Percentiles rank a stretch among this genome's conserved stretches.
These are phyloP conservation scores for Trametes villosa DNA, from an alignment of 768 basidiomycete genomes.

Conservation along the genomic window DNA sequence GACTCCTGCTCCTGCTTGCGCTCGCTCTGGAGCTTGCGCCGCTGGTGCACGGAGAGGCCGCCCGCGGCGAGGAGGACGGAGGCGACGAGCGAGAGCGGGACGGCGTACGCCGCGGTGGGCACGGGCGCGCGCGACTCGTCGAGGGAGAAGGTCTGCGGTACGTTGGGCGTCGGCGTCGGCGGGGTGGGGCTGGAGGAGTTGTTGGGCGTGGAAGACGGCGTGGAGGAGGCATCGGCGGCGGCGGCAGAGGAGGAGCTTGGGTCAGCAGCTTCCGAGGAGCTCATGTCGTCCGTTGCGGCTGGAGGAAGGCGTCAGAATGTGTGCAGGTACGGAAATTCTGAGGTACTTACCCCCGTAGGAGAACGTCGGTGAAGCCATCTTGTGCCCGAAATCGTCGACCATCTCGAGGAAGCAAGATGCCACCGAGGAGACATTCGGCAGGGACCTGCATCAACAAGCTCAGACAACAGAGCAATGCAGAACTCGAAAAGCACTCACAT, in stretches of 20 bases:
- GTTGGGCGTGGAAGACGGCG: neutral
- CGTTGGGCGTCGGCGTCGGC: constrained; percentile 1
- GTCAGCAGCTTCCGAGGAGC: neutral
- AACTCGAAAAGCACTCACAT: constrained; percentile 24
- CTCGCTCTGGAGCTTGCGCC: constrained; percentile 31
- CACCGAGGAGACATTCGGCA: constrained; percentile 31
- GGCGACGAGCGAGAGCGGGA: constrained; percentile 39
- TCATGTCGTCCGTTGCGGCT: neutral
- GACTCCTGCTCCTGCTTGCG: constrained; percentile 20
- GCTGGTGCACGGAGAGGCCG: constrained; percentile 32
- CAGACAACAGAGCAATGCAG: neutral
- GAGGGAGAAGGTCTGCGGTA: constrained; percentile 16
- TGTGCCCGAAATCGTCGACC: constrained; percentile 35
- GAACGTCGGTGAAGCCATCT: constrained; percentile 35
- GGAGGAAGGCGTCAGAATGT: neutral
- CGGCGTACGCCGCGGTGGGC: constrained; percentile 38
- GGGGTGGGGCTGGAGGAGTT: neutral
- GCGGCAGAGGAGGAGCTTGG: neutral
- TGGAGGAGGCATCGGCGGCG: neutral
- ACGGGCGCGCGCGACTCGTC: constrained; percentile 28
- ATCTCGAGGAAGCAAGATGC: constrained; percentile 35
- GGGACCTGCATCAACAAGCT: constrained; percentile 12
- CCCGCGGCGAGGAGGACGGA: constrained; percentile 34
- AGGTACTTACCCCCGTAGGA: constrained; percentile 34
- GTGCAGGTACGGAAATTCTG: neutral